Conservation (phyloP, 2,329 filamentous ascomycete genomes). For the Incumbomyces lentus region DNA sequence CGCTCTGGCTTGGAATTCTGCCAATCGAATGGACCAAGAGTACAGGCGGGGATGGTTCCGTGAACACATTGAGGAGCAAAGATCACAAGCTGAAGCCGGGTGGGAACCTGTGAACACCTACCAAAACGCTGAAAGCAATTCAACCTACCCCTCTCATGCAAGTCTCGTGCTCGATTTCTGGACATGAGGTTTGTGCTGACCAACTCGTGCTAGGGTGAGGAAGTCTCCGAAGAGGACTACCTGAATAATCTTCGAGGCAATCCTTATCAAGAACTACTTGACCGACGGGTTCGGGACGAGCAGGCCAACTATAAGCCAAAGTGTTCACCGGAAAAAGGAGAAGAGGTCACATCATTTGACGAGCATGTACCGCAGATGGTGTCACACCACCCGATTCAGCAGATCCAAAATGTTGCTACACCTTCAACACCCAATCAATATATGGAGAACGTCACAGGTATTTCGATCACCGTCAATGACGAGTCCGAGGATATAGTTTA, state of each 20-base stretch:
- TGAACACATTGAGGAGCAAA: background rate
- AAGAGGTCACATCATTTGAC: background rate
- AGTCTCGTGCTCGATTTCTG: background rate
- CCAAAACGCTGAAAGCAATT: background rate
- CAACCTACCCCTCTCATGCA: background rate
- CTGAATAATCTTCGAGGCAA: background rate
- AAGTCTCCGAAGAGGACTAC: constrained; percentile 1
- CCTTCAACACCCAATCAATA: background rate
- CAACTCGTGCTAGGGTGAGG: background rate
- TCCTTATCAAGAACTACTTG: constrained; percentile 2
- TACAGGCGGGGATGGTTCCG: constrained; percentile 5
- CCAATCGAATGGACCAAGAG: background rate
- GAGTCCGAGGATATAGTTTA: constrained; percentile 2
- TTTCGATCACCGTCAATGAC: constrained; percentile 1
- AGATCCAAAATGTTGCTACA: background rate
- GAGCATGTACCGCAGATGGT: background rate
- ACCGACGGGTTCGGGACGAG: background rate
- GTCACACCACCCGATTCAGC: background rate
- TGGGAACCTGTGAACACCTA: background rate
- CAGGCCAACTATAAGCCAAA: background rate
- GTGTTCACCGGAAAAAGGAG: too few species aligned
- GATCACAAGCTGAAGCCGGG: background rate
- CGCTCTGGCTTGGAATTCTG: background rate
- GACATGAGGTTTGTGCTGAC: background rate
- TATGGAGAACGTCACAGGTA: background rate